These are phyloP conservation scores for Teratosphaeria nubilosa DNA, from an alignment of 2,329 filamentous ascomycete species.

Conservation along the genomic window DNA sequence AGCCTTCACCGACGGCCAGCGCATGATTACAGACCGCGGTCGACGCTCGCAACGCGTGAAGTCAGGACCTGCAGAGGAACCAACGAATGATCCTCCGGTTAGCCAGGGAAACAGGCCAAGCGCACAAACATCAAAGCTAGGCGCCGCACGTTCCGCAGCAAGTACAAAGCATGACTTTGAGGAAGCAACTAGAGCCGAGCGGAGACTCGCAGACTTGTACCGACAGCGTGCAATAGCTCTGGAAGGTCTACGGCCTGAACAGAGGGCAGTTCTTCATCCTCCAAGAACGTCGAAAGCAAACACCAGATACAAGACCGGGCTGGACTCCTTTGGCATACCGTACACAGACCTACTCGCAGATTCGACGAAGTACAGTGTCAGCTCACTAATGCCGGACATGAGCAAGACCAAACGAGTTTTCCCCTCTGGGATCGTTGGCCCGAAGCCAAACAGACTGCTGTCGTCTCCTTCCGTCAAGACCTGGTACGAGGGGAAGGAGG, in stretches of 20 bases:
- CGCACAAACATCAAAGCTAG: not conserved
- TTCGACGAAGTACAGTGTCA: not conserved
- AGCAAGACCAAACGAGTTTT: not conserved
- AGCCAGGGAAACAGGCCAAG: not conserved
- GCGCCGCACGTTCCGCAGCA: not conserved
- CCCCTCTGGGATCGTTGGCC: not conserved
- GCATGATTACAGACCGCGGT: not conserved
- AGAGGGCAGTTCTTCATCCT: not conserved
- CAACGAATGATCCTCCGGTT: not conserved
- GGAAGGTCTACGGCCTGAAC: not conserved
- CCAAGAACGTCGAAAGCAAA: not conserved
- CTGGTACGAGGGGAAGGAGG: not conserved
- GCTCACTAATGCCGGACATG: not conserved
- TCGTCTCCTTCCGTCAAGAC: not conserved
- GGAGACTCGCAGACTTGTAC: constrained; percentile 1
- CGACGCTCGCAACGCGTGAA: not conserved
- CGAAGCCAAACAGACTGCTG: not conserved
- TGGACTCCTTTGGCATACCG: constrained; percentile 3
- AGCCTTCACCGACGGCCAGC: constrained; percentile 4
- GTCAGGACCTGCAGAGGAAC: not conserved
- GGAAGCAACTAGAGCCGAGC: constrained; percentile 1
- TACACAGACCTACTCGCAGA: constrained; percentile 2
- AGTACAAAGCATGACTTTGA: not conserved
- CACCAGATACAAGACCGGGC: not conserved
- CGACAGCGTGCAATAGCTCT: not conserved